phyloP scores from a whole-genome alignment of 768 basidiomycete genomes.

The Pleurotus djamor region DNA sequence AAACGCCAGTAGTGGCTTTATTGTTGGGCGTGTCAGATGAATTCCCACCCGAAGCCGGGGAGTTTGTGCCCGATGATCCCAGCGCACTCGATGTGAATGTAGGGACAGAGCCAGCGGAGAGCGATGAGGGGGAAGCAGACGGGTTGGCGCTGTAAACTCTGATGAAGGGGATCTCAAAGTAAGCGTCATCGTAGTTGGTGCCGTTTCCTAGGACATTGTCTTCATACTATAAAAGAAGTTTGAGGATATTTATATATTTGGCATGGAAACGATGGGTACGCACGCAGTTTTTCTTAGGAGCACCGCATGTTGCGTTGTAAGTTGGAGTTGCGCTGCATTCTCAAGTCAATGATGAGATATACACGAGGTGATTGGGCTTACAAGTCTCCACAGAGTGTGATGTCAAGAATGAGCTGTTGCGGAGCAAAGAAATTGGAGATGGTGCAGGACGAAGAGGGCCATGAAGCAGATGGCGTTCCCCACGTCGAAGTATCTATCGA shows the following conservation, averaged over 20 bases:
- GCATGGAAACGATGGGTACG: background rate
- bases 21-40: background rate
- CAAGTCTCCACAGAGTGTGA: conserved; percentile 52
- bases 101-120: background rate
- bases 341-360: conserved; percentile 31
- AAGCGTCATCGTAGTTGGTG: conserved; percentile 45
- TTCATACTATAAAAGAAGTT: conserved; percentile 30
- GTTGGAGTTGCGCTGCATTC: background rate
- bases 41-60: background rate
- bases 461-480: conserved; percentile 40
- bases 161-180: conserved; percentile 60
- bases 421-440: conserved; percentile 40
- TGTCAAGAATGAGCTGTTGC: conserved; percentile 49
- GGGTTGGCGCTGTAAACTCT: conserved; percentile 17
- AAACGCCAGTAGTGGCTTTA: background rate
- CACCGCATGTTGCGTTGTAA: background rate
- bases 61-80: background rate
- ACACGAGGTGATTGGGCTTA: conserved; percentile 23
- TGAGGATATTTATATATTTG: background rate
- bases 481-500: conserved; percentile 35
- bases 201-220: conserved; percentile 49
- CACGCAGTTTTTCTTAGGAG: conserved; percentile 5
- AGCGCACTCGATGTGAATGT: background rate
- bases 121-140: background rate
- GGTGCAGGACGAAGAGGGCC: conserved; percentile 34